phyloP scores from a whole-genome alignment of 2,329 filamentous ascomycete species.

The Cercospora brassicicola region DNA sequence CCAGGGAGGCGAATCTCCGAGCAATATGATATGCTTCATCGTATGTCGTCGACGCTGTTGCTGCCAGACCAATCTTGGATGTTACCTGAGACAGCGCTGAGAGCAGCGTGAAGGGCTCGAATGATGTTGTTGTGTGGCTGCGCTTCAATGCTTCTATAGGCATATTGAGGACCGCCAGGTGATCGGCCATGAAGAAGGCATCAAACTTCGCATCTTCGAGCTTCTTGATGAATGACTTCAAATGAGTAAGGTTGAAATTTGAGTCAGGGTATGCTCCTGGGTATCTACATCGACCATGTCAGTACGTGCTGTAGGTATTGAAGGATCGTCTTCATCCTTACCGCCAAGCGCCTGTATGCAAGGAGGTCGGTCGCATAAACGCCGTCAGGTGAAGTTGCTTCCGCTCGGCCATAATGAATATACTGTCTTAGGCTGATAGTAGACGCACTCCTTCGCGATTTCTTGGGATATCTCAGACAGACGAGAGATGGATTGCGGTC shows the following conservation, averaged over 20 bases:
- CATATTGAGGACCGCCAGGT: constrained; percentile 43
- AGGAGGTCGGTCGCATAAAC: constrained; percentile 45
- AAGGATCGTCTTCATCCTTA: no score
- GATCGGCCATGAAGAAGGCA: constrained; percentile 55
- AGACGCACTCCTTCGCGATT: background rate
- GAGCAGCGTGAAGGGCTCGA: constrained; percentile 48
- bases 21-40: constrained; percentile 42
- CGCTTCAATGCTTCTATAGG: constrained; percentile 58
- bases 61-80: constrained; percentile 44
- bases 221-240: constrained; percentile 56
- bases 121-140: constrained; percentile 60
- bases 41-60: constrained; percentile 43
- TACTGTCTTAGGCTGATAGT: background rate
- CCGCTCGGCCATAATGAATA: constrained; percentile 8
- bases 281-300: constrained; percentile 41
- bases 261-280: constrained; percentile 57
- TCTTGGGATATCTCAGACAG: background rate
- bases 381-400: constrained; percentile 55
- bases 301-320: background rate
- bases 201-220: constrained; percentile 53
- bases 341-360: constrained; percentile 52
- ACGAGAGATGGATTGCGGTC: background rate
- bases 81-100: constrained; percentile 50
- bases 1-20: constrained; percentile 41
- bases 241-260: constrained; percentile 58